Evolutionary conservation across 2,329 filamentous ascomycete species (phyloP).

Genomic region (Fusarium fracticaudum): DNA sequence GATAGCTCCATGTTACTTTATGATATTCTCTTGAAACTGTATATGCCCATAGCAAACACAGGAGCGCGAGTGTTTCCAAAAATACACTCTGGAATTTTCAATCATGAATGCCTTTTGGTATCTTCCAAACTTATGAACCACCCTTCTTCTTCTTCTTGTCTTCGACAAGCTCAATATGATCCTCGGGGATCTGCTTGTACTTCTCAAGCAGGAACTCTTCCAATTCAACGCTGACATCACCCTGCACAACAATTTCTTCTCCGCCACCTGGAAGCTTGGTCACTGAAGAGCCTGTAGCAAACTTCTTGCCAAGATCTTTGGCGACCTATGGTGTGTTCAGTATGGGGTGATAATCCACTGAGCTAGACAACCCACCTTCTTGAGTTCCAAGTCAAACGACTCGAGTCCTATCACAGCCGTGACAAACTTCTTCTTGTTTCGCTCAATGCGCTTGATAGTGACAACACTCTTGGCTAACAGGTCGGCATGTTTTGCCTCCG

Average conservation of each 20-base stretch:
- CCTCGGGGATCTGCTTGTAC: slow-evolving; percentile 90
- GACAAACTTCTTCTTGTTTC: slow-evolving; percentile 97
- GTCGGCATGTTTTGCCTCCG: slow-evolving; percentile 84
- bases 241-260: slow-evolving; percentile 98
- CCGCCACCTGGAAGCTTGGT: slow-evolving; percentile 87
- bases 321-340: slow-evolving; percentile 62
- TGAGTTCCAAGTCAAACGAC: slow-evolving; percentile 89
- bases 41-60: slow-evolving; percentile 20
- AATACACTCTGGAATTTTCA: slow-evolving; percentile 23
- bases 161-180: slow-evolving; percentile 94
- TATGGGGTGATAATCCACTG: not conserved
- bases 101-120: slow-evolving; percentile 31
- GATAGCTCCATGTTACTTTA: slow-evolving; percentile 18
- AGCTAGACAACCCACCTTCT: slow-evolving; percentile 67
- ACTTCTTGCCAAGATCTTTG: slow-evolving; percentile 98
- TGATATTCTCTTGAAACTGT: slow-evolving; percentile 19
- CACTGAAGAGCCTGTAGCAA: slow-evolving; percentile 91
- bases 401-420: slow-evolving; percentile 93
- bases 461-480: slow-evolving; percentile 84
- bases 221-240: slow-evolving; percentile 94
- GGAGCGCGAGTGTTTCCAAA: slow-evolving; percentile 34
- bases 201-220: slow-evolving; percentile 90
- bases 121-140: slow-evolving; percentile 27
- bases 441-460: slow-evolving; percentile 94
- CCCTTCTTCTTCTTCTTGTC: slow-evolving; percentile 87